Conservation (phyloP, 805 yeast genomes). For the Kuraishia ogatae region DNA sequence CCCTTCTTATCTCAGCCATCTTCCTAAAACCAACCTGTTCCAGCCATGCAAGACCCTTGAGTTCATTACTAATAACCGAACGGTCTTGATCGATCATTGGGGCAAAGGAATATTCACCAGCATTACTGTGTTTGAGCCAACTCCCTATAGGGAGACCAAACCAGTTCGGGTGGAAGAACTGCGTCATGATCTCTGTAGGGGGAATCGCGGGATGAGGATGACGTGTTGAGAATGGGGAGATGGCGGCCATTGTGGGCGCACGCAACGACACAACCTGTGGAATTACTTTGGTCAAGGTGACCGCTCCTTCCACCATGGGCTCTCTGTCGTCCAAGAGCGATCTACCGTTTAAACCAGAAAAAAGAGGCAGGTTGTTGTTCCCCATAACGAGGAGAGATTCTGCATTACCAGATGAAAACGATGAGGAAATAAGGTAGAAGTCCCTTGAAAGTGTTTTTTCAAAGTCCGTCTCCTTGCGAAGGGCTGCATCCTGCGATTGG, state of each 20-base stretch:
- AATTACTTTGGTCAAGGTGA: conserved; percentile 56
- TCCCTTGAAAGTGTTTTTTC: conserved; percentile 43
- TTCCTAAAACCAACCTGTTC: conserved; percentile 42
- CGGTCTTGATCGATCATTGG: conserved; percentile 56
- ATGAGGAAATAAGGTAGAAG: conserved; percentile 48
- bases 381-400: conserved; percentile 58
- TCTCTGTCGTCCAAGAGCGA: conserved; percentile 73
- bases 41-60: conserved; percentile 44
- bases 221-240: conserved; percentile 27
- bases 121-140: conserved; percentile 47
- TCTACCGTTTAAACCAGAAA: conserved; percentile 61
- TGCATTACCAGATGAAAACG: conserved; percentile 42
- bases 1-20: conserved; percentile 13
- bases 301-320: conserved; percentile 57
- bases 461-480: conserved; percentile 10
- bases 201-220: conserved; percentile 12
- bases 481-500: conserved; percentile 1
- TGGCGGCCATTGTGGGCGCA: conserved; percentile 33
- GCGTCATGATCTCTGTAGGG: conserved; percentile 45
- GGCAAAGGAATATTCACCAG: conserved; percentile 46
- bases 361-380: conserved; percentile 64
- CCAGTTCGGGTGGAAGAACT: conserved; percentile 56
- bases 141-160: conserved; percentile 52
- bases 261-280: conserved; percentile 36
- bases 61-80: conserved; percentile 41